Conservation (phyloP, 75 land plant genomes). For the Pinus albicaulis region DNA sequence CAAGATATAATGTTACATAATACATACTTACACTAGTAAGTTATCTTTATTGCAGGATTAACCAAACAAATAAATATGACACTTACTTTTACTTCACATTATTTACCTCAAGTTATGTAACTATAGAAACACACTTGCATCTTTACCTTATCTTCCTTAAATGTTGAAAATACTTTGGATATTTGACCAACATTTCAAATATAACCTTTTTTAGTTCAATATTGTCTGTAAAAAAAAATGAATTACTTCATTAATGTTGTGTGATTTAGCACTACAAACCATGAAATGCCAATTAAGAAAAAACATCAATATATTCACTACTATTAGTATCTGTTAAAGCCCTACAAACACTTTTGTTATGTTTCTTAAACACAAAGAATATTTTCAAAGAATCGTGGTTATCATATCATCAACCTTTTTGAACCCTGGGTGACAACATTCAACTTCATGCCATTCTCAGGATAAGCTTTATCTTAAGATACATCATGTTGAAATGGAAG, state of each 20-base stretch:
- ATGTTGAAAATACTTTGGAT: constrained; percentile 75
- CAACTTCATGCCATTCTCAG: constrained; percentile 67
- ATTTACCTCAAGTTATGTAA: constrained; percentile 60
- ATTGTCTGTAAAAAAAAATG: constrained; percentile 34
- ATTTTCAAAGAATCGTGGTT: constrained; percentile 62
- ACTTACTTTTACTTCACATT: too few species aligned
- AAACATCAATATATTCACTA: background rate
- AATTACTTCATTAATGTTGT: background rate
- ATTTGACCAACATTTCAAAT: constrained; percentile 72
- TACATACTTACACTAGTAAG: too few species aligned
- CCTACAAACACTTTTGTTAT: constrained; percentile 64
- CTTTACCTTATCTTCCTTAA: constrained; percentile 77
- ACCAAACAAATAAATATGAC: too few species aligned
- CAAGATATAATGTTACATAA: too few species aligned
- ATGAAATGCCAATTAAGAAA: background rate
- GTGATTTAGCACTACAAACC: background rate
- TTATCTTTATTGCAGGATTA: too few species aligned
- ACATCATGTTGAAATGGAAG: too few species aligned
- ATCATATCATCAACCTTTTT: constrained; percentile 57
- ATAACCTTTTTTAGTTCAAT: constrained; percentile 56
- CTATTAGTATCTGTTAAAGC: constrained; percentile 38
- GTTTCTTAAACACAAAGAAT: constrained; percentile 52
- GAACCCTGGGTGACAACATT: constrained; percentile 32
- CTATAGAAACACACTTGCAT: constrained; percentile 69
- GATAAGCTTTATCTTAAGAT: constrained; percentile 42